Conservation (phyloP, 2,329 filamentous ascomycete genomes). For the Aspergillus sp. region DNA sequence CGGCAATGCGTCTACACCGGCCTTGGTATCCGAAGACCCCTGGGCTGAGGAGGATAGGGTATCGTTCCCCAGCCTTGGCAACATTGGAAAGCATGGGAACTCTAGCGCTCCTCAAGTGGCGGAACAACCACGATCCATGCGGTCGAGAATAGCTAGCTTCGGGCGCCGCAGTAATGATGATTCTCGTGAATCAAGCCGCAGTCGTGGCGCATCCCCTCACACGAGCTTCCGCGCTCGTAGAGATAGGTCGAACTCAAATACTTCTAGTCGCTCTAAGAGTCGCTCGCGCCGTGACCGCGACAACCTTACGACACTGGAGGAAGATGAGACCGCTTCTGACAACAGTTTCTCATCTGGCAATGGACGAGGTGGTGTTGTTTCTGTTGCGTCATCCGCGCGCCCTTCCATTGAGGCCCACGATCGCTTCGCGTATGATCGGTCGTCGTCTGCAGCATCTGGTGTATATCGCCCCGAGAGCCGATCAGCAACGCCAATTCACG, state of each 20-base stretch:
- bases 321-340: constrained; percentile 40
- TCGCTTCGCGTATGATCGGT: constrained; percentile 31
- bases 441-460: constrained; percentile 40
- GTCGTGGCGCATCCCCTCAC: constrained; percentile 38
- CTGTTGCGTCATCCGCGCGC: constrained; percentile 36
- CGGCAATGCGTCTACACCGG: constrained; percentile 37
- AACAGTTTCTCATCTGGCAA: constrained; percentile 27
- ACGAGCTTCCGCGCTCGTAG: constrained; percentile 43
- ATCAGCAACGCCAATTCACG: constrained; percentile 31
- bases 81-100: constrained; percentile 36
- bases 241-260: constrained; percentile 57
- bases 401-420: constrained; percentile 38
- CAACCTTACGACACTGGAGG: constrained; percentile 53
- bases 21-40: constrained; percentile 34
- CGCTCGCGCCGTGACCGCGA: constrained; percentile 55
- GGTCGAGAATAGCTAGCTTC: constrained; percentile 29
- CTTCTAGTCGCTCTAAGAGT: constrained; percentile 56
- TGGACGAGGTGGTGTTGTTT: constrained; percentile 24
- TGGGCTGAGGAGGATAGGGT: constrained; percentile 40
- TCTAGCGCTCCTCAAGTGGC: constrained; percentile 39
- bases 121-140: constrained; percentile 28
- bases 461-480: constrained; percentile 42
- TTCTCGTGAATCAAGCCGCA: constrained; percentile 34
- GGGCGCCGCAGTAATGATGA: constrained; percentile 35
- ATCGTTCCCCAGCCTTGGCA: constrained; percentile 23